Evolutionary conservation across 495 filamentous ascomycete species (phyloP), one percentile per base, ranked within the genome.

Genomic region (Penicillium pancosmium): DNA sequence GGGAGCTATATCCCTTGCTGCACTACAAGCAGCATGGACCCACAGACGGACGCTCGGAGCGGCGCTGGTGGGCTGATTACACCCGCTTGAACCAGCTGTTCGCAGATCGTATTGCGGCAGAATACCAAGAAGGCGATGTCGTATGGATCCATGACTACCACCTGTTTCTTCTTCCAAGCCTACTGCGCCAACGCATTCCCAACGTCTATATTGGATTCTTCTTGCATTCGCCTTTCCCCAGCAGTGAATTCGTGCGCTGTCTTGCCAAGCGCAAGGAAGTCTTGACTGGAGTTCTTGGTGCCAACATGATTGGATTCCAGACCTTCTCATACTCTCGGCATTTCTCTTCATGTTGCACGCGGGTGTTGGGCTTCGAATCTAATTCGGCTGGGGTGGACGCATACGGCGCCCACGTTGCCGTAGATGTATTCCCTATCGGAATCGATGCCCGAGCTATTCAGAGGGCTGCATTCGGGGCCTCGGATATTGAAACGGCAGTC

Each of bases 1-100:
- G 89, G 67, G 90, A 93, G 57, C 77, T 97, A 18, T 96, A 93
- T 70, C 89, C 91, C 4, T 80, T 96, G 15, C 88, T 96, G 73
- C 93, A 97, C 70, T 97, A 97, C 74, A 96, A 92, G 74, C 88
- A 91, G 67, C 90, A 95, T 65, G 89, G 91, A 59, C 91, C 92
- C 1, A 89, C 86, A 19, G 90, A 96, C 73, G 92, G 92, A 13
- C 83, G 88, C 48, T 84, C 84, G 31, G 90, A 92, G 66, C 83
- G 87, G n/a, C 79, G 85, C 27, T 86, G 90, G 73, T 97, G 92
- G 92, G 83, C 88, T 19, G 90, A 97, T 72, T 97, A 96, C 73
- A 85, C 88, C 63, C 85, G 87, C 27, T 84, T 96, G 80, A 96
- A 96, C 71, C 86, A 88, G 66, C 83, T 90, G 51, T 96, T 96